Base-by-base conservation (phyloP, 257 asterid genomes). In the Rehmannia glutinosa region DNA sequence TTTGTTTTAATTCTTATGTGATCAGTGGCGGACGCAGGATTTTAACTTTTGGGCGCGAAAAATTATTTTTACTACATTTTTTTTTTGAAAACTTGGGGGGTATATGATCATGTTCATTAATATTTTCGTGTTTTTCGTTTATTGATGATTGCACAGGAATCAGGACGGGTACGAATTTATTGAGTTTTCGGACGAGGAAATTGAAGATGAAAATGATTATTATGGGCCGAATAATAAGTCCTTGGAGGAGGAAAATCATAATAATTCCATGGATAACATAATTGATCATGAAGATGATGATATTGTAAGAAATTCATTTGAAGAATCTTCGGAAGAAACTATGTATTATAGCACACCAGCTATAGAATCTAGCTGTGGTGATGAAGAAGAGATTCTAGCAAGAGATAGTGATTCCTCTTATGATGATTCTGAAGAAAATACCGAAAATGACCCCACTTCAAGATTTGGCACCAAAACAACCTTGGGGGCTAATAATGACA, bases 151-250 rank as follows among this genome's bases (percentile, higher is more conserved):
- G n/a, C n/a, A n/a, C 67, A 72, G 60, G 38, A 53, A 53, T 53
- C 60, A 24, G 4, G 60, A 25, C 11, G 21, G 3, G 19, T 53
- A 53, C 33, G 91, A 78, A 1, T 78, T 73, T 55, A 68, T 74
- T 0, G 72, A n/a, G n/a, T 83, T 75, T 63, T 83, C 89, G 0
- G 90, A 87, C 0, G 88, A 89, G 53, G 87, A 81, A 70, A 19
- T 58, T 35, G 85, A 62, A 3, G 82, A 68, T 16, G 78, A 74
- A 13, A 74, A 65, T 12, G 76, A 62, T 11, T 54, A 75, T 54
- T 68, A 38, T 41, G 24, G 59, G 12, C 51, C 66, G 15, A 2
- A 23, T 32, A 32, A 30, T 27, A 65, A 66, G 65, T 50, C 73
- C 21, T 8, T 54, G 64, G 82, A 66, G 35, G 63, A 35, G 12